A percentile compares a stretch with the other conserved stretches of the same genome.
Conservation (phyloP, 257 asterid genomes). For the Phtheirospermum japonicum region DNA sequence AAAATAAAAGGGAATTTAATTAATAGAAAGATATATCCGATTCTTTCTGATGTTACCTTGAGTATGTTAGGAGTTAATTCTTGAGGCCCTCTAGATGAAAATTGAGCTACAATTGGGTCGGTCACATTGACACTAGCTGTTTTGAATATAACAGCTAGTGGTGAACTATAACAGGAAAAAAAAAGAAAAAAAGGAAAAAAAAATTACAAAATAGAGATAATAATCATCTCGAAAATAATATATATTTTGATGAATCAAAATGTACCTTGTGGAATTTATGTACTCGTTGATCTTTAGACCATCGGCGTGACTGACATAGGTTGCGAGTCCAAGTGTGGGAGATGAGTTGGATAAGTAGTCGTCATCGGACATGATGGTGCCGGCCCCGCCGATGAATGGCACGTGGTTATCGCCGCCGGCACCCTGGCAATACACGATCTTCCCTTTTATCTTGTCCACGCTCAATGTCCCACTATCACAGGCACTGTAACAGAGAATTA, state of each 20-base stretch:
- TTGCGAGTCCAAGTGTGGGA: conserved; percentile 30
- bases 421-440: conserved; percentile 58
- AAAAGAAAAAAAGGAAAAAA: no score
- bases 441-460: conserved; percentile 52
- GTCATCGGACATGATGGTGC: conserved; percentile 41
- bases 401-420: conserved; percentile 25
- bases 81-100: conserved; percentile 88
- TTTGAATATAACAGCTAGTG: conserved; percentile 53
- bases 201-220: background rate
- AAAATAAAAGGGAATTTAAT: background rate
- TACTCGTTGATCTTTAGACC: conserved; percentile 46
- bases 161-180: conserved; percentile 33
- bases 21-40: no score
- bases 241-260: background rate
- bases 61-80: conserved; percentile 43
- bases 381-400: conserved; percentile 43
- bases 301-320: conserved; percentile 28
- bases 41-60: conserved; percentile 63
- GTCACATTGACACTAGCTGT: conserved; percentile 31
- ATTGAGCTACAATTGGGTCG: conserved; percentile 58
- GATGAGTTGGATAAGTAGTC: conserved; percentile 33
- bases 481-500: conserved; percentile 35
- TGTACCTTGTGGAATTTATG: conserved; percentile 63
- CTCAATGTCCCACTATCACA: conserved; percentile 44
- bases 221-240: background rate